phyloP scores from a whole-genome alignment of 345 rosid genomes.

The Xanthoceras sorbifolium region DNA sequence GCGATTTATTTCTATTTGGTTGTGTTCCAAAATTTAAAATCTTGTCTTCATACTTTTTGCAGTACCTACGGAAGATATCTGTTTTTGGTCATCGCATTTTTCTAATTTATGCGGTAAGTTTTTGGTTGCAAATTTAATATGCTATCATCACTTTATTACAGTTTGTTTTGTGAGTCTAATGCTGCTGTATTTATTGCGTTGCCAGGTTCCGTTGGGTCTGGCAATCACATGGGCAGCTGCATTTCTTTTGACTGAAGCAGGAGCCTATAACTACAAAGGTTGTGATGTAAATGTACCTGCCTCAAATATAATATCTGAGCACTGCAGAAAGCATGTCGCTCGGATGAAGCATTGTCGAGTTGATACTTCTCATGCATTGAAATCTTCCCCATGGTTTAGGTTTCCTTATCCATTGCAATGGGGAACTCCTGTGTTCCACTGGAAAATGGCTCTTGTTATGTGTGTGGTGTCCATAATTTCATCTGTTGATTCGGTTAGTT shows the following conservation, averaged over 20 bases:
- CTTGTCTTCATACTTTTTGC: constrained; percentile 34
- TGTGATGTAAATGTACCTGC: constrained; percentile 76
- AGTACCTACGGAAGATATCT: constrained; percentile 95
- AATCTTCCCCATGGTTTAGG: constrained; percentile 92
- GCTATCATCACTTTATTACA: not conserved
- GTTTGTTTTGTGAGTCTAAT: not conserved
- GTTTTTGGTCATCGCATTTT: constrained; percentile 90
- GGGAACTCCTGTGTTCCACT: constrained; percentile 89
- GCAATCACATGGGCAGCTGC: constrained; percentile 93
- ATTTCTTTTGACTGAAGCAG: constrained; percentile 85
- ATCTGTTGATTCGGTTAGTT: constrained; percentile 89
- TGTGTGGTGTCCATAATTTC: constrained; percentile 80
- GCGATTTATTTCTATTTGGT: not conserved
- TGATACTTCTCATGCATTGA: constrained; percentile 83
- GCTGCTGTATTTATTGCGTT: constrained; percentile 19
- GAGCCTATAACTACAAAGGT: constrained; percentile 78
- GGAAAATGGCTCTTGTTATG: constrained; percentile 96
- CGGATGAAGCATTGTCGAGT: constrained; percentile 86
- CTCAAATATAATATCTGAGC: constrained; percentile 76
- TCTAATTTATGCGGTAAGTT: constrained; percentile 87
- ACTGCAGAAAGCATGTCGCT: constrained; percentile 84
- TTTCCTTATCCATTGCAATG: constrained; percentile 97
- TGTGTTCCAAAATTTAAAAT: constrained; percentile 22
- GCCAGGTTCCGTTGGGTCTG: constrained; percentile 91
- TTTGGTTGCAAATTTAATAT: constrained; percentile 9